A percentile compares a stretch with the other conserved stretches of the same genome.
These are phyloP conservation scores for Colletotrichum horii DNA, from an alignment of 2,329 filamentous ascomycete genomes.

Conservation along the genomic window DNA sequence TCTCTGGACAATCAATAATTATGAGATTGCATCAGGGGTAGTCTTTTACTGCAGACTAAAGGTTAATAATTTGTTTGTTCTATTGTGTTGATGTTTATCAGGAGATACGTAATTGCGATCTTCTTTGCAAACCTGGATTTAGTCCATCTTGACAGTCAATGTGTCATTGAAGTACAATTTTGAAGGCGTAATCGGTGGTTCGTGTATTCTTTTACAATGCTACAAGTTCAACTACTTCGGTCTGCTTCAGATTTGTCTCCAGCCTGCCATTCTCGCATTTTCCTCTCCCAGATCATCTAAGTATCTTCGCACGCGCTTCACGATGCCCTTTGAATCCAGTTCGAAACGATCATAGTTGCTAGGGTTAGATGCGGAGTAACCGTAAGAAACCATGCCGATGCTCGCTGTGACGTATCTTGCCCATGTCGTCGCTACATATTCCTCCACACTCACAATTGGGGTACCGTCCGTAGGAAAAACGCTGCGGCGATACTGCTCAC, in stretches of 20 bases:
- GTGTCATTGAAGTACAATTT: neutral
- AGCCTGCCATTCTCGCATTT: slow-evolving; percentile 26
- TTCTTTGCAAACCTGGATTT: neutral
- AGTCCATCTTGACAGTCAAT: neutral
- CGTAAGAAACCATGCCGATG: slow-evolving; percentile 47
- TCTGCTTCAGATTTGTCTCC: slow-evolving; percentile 22
- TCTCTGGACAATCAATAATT: neutral
- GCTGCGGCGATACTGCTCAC: slow-evolving; percentile 26
- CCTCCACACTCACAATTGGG: slow-evolving; percentile 49
- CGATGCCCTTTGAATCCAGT: slow-evolving; percentile 45
- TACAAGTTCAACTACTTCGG: neutral
- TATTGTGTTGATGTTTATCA: neutral
- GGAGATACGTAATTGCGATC: neutral
- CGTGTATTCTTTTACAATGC: too few relatives aligned
- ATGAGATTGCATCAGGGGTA: neutral
- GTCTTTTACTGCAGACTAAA: neutral
- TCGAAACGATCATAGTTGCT: slow-evolving; percentile 53
- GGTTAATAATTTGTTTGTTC: neutral
- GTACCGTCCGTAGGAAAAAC: slow-evolving; percentile 35
- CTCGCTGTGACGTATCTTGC: slow-evolving; percentile 48
- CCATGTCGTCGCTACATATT: slow-evolving; percentile 52
- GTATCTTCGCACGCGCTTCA: slow-evolving; percentile 27
- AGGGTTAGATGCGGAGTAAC: slow-evolving; percentile 50
- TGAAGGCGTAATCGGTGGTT: neutral
- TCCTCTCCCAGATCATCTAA: slow-evolving; percentile 23